phyloP scores from a whole-genome alignment of 129 eudicot genomes.

The Escallonia rubra region DNA sequence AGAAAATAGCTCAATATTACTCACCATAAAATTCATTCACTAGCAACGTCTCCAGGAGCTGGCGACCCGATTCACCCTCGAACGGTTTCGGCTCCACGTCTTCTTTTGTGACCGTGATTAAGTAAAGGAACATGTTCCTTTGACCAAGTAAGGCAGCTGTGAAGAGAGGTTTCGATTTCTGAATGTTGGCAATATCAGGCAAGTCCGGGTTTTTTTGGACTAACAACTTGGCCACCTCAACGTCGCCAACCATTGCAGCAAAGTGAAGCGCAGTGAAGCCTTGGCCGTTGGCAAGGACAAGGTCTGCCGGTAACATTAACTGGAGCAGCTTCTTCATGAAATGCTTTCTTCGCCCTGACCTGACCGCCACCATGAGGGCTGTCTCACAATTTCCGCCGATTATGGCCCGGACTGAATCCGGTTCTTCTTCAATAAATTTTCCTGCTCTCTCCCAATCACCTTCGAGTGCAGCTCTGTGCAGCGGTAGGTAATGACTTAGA shows the following conservation, averaged over 20 bases:
- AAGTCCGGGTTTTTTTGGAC: background rate
- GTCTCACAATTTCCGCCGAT: background rate
- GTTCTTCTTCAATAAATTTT: background rate
- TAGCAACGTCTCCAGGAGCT: background rate
- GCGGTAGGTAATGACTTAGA: background rate
- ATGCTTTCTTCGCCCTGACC: background rate
- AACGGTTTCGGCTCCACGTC: background rate
- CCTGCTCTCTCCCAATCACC: background rate
- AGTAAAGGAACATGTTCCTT: background rate
- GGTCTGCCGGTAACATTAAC: background rate
- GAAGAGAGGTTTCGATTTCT: background rate
- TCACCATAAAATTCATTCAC: background rate
- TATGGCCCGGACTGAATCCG: background rate
- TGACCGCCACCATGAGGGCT: background rate
- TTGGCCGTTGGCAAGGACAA: background rate
- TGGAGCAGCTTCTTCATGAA: background rate
- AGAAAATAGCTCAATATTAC: background rate
- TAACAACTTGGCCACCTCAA: background rate
- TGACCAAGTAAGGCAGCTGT: background rate
- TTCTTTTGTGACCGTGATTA: background rate
- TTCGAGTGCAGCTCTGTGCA: background rate
- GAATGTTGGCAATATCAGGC: background rate
- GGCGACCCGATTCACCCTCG: background rate
- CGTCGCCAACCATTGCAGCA: background rate
- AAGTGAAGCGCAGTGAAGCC: background rate